Evolutionary conservation across 1,139 yeast species (phyloP), one percentile per base, ranked within the genome.

Genomic region (Protomyces inundatus): DNA sequence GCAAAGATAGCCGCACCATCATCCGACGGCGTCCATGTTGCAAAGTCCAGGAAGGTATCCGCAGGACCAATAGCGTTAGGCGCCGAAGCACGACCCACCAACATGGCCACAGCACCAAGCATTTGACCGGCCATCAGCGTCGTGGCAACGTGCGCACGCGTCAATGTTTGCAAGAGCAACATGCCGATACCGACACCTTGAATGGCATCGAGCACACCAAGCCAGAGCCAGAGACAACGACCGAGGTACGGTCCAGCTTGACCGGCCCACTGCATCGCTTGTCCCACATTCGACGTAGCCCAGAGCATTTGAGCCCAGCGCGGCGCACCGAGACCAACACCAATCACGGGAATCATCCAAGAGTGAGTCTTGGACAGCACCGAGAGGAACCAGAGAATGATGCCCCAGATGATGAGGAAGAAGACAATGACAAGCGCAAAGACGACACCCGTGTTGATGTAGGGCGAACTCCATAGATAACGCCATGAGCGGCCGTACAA

Each of bases 151-250:
- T 65, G 66, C 32, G 56, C 59, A 23, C 66, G 56, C 45, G 66
- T 65, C 34, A 65, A 39, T 9, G 66, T 65, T 32, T 62, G 65
- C 6, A 65, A 64, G 36, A 65, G 35, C n/a, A 65, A 36, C 65
- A 65, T 65, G 39, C 66, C 66, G 42, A 65, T 57, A 6, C 66
- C 66, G 23, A 65, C 65, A 12, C 65, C 63, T 35, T 65, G 66
- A 23, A 65, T 35, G 9, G 66, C 58, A 54, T 65, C 66, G 32
- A 65, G 60, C 10, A 65, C 62, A 40, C 66, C 66, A 12, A 65
- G 61, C 65, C 65, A 65, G 5, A 65, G 54, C 66, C 66, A 65
- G n/a, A 65, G 56, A 37, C 59, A 55, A 30, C 66, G 65, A 3
- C 64, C 58, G 42, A 65, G 46, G 35, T 52, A 64, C 6, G 66